Conservation (phyloP, 352 stramenopile species). For the Globisporangium megalacanthum region DNA sequence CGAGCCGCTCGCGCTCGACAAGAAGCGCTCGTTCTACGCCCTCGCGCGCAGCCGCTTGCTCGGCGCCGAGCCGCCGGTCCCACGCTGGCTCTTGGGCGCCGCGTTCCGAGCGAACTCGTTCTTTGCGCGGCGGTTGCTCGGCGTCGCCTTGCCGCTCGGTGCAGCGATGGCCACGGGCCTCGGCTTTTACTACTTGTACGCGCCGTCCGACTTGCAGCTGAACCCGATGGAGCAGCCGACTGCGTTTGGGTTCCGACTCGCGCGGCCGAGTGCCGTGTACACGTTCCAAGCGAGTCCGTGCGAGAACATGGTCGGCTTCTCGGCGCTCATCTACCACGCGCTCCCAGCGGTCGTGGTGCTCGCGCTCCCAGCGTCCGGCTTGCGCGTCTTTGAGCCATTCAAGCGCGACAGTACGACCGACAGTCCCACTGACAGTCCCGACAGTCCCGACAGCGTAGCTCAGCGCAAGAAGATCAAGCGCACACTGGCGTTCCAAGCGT, state of each 20-base stretch:
- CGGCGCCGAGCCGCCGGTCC: constrained; percentile 48
- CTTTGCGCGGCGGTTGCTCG: constrained; percentile 61
- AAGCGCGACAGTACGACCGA: constrained; percentile 37
- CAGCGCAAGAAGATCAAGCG: constrained; percentile 69
- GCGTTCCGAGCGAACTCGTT: constrained; percentile 73
- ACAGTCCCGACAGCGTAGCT: constrained; percentile 27
- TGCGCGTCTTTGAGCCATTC: constrained; percentile 70
- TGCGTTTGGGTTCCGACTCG: constrained; percentile 47
- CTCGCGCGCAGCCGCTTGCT: constrained; percentile 23
- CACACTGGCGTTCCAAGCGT: constrained; percentile 62
- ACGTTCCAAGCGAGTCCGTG: constrained; percentile 62
- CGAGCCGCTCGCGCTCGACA: constrained; percentile 16
- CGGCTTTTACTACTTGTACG: constrained; percentile 71
- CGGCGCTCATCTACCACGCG: constrained; percentile 62
- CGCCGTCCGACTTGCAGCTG: constrained; percentile 37
- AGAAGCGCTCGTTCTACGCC: constrained; percentile 57
- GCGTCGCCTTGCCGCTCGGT: constrained; percentile 31
- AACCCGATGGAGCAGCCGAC: constrained; percentile 18
- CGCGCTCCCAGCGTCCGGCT: constrained; percentile 43
- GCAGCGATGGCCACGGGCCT: constrained; percentile 38
- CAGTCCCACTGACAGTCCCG: constrained; percentile 19
- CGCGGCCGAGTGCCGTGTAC: constrained; percentile 43
- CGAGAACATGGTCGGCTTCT: constrained; percentile 78
- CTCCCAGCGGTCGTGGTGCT: constrained; percentile 55
- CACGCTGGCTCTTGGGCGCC: constrained; percentile 46